phyloP scores from a whole-genome alignment of 805 yeast species.

The Scheffersomyces stipitis region DNA sequence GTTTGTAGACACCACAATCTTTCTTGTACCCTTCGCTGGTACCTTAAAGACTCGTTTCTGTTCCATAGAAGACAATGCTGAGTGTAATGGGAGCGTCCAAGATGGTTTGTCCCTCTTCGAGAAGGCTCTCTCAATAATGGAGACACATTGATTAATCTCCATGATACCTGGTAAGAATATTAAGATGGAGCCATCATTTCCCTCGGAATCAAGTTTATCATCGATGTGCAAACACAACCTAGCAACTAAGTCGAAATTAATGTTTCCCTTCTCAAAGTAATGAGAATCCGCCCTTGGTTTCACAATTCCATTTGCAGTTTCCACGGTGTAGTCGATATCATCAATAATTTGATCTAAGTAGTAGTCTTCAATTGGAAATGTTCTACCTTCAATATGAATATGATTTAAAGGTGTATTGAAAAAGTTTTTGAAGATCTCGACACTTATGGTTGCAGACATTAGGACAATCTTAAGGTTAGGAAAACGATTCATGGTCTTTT shows the following conservation, averaged over 20 bases:
- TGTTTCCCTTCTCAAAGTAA: conserved; percentile 63
- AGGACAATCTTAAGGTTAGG: conserved; percentile 66
- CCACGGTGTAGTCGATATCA: conserved; percentile 55
- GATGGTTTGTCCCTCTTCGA: conserved; percentile 21
- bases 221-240: conserved; percentile 57
- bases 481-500: conserved; percentile 51
- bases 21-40: conserved; percentile 58
- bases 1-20: conserved; percentile 86
- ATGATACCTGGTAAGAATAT: conserved; percentile 88
- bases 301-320: conserved; percentile 39
- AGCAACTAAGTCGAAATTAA: conserved; percentile 73
- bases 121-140: conserved; percentile 25
- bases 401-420: conserved; percentile 57
- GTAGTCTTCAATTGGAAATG: conserved; percentile 82
- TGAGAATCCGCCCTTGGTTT: conserved; percentile 64
- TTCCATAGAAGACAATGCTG: conserved; percentile 79
- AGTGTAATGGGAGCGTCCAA: conserved; percentile 74
- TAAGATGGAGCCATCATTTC: conserved; percentile 69
- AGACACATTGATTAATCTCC: conserved; percentile 72
- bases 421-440: conserved; percentile 62
- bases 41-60: conserved; percentile 71
- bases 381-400: conserved; percentile 87
- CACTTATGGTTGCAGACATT: conserved; percentile 94
- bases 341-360: conserved; percentile 69
- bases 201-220: conserved; percentile 37